A percentile compares a stretch with the other conserved stretches of the same genome.
phyloP scores from a whole-genome alignment of 2,329 filamentous ascomycete genomes.

The Trichophyton equinum region DNA sequence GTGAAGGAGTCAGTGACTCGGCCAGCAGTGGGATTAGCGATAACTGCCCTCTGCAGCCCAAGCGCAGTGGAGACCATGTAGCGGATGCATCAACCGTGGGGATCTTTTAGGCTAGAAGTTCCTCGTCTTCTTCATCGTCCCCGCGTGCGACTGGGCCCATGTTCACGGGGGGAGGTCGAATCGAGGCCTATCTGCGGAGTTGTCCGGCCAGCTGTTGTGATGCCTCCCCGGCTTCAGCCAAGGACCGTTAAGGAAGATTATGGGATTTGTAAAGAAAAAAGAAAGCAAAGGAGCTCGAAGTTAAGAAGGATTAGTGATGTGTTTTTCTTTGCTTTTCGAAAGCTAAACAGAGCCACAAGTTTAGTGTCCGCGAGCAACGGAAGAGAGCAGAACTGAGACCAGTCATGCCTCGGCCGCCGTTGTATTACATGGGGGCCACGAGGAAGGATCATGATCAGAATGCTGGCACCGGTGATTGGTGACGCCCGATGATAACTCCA shows the following conservation, averaged over 20 bases:
- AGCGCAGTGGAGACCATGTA: not conserved
- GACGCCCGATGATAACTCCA: not conserved
- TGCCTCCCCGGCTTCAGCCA: not conserved
- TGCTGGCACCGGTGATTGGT: not conserved
- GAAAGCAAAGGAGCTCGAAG: not conserved
- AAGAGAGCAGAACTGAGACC: not conserved
- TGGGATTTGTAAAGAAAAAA: not conserved
- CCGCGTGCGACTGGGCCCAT: not conserved
- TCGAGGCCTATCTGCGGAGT: not conserved
- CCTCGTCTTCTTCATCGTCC: not conserved
- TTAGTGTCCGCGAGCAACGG: not conserved
- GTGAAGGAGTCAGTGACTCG: not conserved
- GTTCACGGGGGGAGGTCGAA: not conserved
- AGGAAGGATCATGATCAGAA: not conserved
- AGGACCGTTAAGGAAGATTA: not conserved
- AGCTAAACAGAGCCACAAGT: constrained; percentile 1
- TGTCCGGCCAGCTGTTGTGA: not conserved
- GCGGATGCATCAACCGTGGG: not conserved
- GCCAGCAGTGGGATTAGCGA: constrained; percentile 1
- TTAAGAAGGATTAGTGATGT: not conserved
- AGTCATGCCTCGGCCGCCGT: not conserved
- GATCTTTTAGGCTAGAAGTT: not conserved
- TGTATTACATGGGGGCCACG: not conserved
- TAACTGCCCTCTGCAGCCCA: not conserved
- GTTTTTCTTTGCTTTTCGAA: not conserved